Percentiles rank a stretch among this genome's conserved stretches.
Evolutionary conservation across 179 eudicot genomes (phyloP).

Genomic region (Patellifolia procumbens): DNA sequence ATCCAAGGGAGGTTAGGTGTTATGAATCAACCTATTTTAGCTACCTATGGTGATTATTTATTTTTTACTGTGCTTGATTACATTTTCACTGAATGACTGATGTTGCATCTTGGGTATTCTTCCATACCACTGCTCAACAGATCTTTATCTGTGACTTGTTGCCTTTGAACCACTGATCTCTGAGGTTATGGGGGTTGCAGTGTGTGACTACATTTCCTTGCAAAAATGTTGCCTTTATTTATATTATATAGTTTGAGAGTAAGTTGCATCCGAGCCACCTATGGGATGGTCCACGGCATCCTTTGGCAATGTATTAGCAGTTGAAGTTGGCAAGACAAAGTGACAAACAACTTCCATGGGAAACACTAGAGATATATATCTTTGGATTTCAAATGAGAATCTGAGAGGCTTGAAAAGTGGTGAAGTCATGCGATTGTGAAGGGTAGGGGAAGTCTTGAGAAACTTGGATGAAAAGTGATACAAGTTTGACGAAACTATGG

Average conservation of each 20-base stretch:
- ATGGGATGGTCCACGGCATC: not conserved
- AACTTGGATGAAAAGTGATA: too few relatives aligned
- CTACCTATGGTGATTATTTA: not conserved
- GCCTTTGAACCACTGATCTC: not conserved
- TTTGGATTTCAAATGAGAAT: not conserved
- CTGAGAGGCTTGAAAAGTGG: too few relatives aligned
- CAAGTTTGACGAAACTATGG: too few relatives aligned
- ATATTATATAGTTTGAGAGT: not conserved
- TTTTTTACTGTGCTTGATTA: not conserved
- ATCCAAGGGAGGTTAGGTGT: not conserved
- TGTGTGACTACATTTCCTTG: too few relatives aligned
- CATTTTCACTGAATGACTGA: too few relatives aligned
- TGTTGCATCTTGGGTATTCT: too few relatives aligned
- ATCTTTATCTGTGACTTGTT: not conserved
- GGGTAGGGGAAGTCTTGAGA: too few relatives aligned
- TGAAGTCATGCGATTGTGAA: too few relatives aligned
- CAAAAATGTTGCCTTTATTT: too few relatives aligned
- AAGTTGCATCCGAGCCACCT: too few relatives aligned
- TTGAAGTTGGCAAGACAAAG: not conserved
- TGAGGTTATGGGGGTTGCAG: not conserved
- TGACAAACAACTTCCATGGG: not conserved
- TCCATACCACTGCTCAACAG: not conserved
- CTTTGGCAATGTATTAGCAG: not conserved
- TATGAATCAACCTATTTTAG: not conserved
- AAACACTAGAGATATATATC: not conserved